These are phyloP conservation scores for Phytopythium helicoides DNA, from an alignment of 352 stramenopile genomes.

Conservation along the genomic window DNA sequence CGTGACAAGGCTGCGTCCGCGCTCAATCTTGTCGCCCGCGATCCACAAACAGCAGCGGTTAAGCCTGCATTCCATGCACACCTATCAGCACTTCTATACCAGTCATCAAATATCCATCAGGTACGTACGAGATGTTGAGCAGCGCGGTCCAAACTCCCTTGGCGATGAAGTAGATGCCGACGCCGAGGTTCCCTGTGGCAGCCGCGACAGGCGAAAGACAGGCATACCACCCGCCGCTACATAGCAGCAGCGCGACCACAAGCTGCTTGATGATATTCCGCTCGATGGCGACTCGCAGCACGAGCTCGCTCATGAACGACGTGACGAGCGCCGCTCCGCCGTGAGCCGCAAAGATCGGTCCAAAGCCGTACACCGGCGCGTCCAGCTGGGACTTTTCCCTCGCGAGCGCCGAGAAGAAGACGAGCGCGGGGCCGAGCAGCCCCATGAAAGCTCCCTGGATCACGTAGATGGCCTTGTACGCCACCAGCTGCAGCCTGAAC, in stretches of 20 bases:
- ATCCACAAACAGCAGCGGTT: constrained; percentile 73
- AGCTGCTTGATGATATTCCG: constrained; percentile 73
- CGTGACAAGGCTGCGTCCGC: constrained; percentile 68
- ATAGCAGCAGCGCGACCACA: constrained; percentile 52
- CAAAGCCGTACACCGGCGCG: constrained; percentile 63
- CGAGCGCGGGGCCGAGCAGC: constrained; percentile 55
- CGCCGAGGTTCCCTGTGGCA: constrained; percentile 56
- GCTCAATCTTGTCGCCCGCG: constrained; percentile 60
- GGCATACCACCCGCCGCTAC: constrained; percentile 63
- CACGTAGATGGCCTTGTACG: constrained; percentile 67
- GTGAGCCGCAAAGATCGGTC: constrained; percentile 71
- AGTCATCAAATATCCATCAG: background rate
- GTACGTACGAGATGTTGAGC: constrained; percentile 70
- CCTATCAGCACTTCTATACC: background rate
- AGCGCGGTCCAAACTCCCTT: constrained; percentile 75
- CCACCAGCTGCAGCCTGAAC: constrained; percentile 60
- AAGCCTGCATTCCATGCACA: constrained; percentile 23
- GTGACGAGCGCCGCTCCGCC: constrained; percentile 67
- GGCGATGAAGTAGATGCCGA: constrained; percentile 69
- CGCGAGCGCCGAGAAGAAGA: constrained; percentile 62
- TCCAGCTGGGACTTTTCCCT: constrained; percentile 28
- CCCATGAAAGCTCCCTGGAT: constrained; percentile 67
- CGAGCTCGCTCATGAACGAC: constrained; percentile 78
- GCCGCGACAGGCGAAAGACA: constrained; percentile 58
- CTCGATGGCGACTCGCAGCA: constrained; percentile 65